These are phyloP conservation scores for Medakamo hakoo DNA, from an alignment of 139 green algal genomes.

Conservation along the genomic window DNA sequence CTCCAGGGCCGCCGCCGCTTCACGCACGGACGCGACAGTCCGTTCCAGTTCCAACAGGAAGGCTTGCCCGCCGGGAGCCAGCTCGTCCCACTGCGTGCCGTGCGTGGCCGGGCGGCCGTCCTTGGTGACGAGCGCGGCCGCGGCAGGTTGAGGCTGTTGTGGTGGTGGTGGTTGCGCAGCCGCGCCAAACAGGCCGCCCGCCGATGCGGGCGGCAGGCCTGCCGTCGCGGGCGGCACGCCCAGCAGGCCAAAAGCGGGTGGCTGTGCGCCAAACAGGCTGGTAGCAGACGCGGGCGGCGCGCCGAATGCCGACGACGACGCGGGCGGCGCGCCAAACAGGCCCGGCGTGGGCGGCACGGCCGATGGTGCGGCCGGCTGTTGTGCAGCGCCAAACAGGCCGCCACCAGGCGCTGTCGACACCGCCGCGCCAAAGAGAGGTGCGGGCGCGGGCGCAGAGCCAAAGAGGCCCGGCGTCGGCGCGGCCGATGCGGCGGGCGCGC, in stretches of 20 bases:
- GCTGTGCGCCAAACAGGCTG: neutral
- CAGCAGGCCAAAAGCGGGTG: neutral
- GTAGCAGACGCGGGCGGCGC: neutral
- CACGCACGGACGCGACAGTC: neutral
- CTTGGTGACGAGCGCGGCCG: neutral
- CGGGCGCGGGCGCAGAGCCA: neutral
- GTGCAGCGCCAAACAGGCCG: neutral
- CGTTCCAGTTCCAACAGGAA: neutral
- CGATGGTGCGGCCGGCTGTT: neutral
- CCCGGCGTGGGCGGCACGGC: too few relatives aligned
- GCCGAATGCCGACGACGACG: neutral
- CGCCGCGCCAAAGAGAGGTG: neutral
- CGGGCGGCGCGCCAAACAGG: neutral
- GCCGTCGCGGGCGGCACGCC: too few relatives aligned
- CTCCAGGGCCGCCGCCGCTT: neutral
- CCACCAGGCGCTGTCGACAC: neutral
- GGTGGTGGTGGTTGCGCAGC: neutral
- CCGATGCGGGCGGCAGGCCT: neutral
- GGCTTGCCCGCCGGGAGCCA: neutral
- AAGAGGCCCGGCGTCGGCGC: neutral
- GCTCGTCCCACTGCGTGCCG: neutral
- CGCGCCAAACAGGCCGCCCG: neutral
- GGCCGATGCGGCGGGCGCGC: too few relatives aligned
- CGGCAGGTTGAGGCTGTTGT: too few relatives aligned
- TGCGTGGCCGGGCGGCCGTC: neutral